Base-by-base conservation (phyloP, 2,329 filamentous ascomycete species). In the Saccharata proteae region DNA sequence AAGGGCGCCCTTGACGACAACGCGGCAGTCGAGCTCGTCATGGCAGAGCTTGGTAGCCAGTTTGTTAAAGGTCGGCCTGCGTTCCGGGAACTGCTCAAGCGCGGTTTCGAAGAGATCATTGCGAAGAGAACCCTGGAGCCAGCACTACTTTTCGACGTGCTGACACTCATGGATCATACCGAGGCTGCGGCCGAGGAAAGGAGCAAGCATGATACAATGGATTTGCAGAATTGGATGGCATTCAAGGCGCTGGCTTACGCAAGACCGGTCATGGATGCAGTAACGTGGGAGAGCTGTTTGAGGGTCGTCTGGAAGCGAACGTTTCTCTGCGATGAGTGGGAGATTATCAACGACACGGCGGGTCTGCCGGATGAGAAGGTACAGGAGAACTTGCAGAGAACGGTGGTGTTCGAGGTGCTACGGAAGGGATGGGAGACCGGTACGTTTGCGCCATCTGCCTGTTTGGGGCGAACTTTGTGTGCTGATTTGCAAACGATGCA, bases 221-320 rank as follows among this genome's bases (percentile, higher is more conserved):
- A 59, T 4, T 19, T 19, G 5, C 34, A 32, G 10, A 30, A 30
- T n/a, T 30, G 26, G 13, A 21, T 35, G 33, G 33, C 80, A 73
- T 52, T 62, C 80, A 38, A 85, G 85, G 14, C 65, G 93, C 12
- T 62, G 68, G 46, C 65, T 62, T 11, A 54, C 75, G 5, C 48
- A 60, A 37, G 32, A 71, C 59, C 46, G 66, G 61, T 54, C 65
- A 44, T 64, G 54, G 44, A 62, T 60, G 42, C 43, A 21, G 48
- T 44, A 11, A 47, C 46, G 14, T 48, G 48, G 40, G 67, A 77
- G 16, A 58, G 64, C 18, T 49, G 68, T 20, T 58, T 71, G 30
- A 64, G 62, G 38, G 55, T 74, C n/a, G 81, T 96, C 39, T 98
- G 90, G 90, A 79, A 90, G 48, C 74, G 90, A 32, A 78, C 84